Base-by-base conservation (phyloP, 441 rosid genomes). In the Adansonia madagascariensis region DNA sequence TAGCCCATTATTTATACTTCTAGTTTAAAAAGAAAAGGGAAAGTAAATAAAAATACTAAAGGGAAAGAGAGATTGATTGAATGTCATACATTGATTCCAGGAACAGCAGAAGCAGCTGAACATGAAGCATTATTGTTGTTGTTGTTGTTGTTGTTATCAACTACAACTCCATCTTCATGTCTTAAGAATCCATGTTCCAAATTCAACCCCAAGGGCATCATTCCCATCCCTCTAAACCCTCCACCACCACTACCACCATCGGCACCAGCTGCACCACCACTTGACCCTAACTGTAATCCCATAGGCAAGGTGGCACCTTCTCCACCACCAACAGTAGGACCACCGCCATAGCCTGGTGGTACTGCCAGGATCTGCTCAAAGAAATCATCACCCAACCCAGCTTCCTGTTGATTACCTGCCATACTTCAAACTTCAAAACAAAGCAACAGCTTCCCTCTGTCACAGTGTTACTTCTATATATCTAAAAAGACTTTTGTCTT, bases 341-440 rank as follows among this genome's bases (percentile, higher is more conserved):
- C 81, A 27, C 88, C 81, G 1, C 85, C 82, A 20, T 85, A 87
- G 12, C 86, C 86, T 7, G 84, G 78, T 7, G 91, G 91, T 55
- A 81, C 90, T 0, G 88, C 82, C 80, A 91, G 72, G 82, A 91
- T 88, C 90, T 91, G 93, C 85, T 91, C 95, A 69, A 91, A 81
- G 81, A 91, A 91, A 67, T 91, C 95, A 77, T 91, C 93, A 50
- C 90, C 92, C 10, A 91, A 46, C 7, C 89, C 68, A 3, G 67
- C 88, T 43, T 86, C 93, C 71, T 82, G 84, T 17, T 83, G 88
- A 80, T 82, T 83, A 57, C 89, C 91, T 22, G 91, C 89, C 90
- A 83, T 83, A 22, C 11, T 62, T 17, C 73, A 18, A 31, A 35
- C 47, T 10, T 53, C 41, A 61, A 69, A 53, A 5, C 62, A 53